phyloP scores from a whole-genome alignment of 495 filamentous ascomycete species.

The Peziza echinospora region DNA sequence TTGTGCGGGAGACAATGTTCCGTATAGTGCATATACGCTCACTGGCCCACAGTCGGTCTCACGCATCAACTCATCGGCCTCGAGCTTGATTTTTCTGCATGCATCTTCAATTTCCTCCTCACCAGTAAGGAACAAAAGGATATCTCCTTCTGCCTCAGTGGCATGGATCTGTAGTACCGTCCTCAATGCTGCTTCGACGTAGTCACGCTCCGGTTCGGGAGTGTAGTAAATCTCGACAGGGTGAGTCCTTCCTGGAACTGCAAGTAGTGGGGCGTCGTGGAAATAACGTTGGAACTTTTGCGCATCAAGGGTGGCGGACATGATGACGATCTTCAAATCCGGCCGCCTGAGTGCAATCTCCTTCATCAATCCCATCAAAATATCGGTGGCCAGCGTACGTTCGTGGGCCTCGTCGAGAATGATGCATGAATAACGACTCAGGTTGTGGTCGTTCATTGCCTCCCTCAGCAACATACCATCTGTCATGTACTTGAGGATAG shows the following conservation, averaged over 20 bases:
- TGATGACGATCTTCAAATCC: slow-evolving; percentile 91
- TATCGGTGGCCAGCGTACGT: slow-evolving; percentile 83
- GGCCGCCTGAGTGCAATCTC: slow-evolving; percentile 54
- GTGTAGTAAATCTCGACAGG: slow-evolving; percentile 98
- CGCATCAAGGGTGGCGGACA: slow-evolving; percentile 93
- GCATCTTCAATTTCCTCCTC: slow-evolving; percentile 99
- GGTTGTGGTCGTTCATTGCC: slow-evolving; percentile 88
- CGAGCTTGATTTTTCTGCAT: slow-evolving; percentile 67
- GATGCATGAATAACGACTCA: slow-evolving; percentile 85
- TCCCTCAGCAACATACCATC: slow-evolving; percentile 97
- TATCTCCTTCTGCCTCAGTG: slow-evolving; percentile 78
- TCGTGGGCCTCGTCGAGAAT: slow-evolving; percentile 98
- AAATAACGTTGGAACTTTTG: slow-evolving; percentile 99
- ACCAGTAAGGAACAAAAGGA: slow-evolving; percentile 87
- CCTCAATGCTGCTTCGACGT: slow-evolving; percentile 81
- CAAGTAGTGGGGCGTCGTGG: slow-evolving; percentile 74
- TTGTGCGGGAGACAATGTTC: slow-evolving; percentile 71
- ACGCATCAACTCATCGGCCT: slow-evolving; percentile 72
- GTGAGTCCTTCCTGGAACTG: slow-evolving; percentile 86
- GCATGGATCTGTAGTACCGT: slow-evolving; percentile 95
- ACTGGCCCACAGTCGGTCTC: slow-evolving; percentile 82
- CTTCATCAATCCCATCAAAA: slow-evolving; percentile 87
- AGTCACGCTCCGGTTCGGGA: slow-evolving; percentile 85
- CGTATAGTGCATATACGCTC: slow-evolving; percentile 82
- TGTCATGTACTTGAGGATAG: slow-evolving; percentile 97